A percentile compares a stretch with the other conserved stretches of the same genome.
These are phyloP conservation scores for Tetradesmus obliquus DNA, from an alignment of 139 green algal species.

Conservation along the genomic window DNA sequence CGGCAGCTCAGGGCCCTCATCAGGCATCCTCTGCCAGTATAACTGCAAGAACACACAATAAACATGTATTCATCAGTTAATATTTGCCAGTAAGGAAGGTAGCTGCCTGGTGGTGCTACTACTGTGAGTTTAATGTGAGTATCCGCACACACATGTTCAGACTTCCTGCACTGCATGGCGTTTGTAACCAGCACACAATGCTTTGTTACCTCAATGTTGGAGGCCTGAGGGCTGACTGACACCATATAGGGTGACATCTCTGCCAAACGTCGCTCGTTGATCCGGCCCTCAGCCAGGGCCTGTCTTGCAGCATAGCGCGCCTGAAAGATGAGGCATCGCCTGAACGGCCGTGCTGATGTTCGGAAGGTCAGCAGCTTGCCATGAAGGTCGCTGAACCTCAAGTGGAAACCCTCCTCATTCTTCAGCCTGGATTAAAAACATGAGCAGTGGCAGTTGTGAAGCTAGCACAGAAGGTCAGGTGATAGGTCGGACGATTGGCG, in stretches of 20 bases:
- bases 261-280: conserved; percentile 8
- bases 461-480: no score
- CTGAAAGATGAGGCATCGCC: conserved; percentile 5
- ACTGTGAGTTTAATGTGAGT: neutral
- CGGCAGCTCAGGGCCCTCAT: conserved; percentile 4
- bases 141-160: neutral
- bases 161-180: neutral
- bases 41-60: neutral
- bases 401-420: no score
- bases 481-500: no score
- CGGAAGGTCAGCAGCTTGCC: conserved; percentile 20
- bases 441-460: no score
- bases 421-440: no score
- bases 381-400: conserved; percentile 20
- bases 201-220: conserved; percentile 10
- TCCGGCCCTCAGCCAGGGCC: conserved; percentile 31
- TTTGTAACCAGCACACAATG: neutral
- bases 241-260: conserved; percentile 21
- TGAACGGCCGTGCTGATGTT: conserved; percentile 4
- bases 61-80: neutral
- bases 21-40: conserved; percentile 7
- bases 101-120: neutral
- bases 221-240: conserved; percentile 12
- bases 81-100: neutral
- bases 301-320: conserved; percentile 1